These are phyloP conservation scores for Alternaria arbusti DNA, from an alignment of 2,329 filamentous ascomycete genomes.

Conservation along the genomic window DNA sequence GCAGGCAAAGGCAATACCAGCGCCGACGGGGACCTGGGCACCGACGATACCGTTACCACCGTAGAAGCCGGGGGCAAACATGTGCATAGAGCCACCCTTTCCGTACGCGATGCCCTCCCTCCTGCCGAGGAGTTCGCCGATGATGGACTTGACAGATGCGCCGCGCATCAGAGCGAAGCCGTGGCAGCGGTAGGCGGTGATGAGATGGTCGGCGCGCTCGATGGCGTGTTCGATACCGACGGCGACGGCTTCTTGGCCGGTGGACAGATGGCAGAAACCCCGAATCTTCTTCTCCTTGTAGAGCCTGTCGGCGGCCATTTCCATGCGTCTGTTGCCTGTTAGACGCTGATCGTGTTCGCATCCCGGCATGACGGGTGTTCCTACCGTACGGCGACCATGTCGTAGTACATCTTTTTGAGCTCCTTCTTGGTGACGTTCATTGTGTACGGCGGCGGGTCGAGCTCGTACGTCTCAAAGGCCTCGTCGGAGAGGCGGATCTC, in stretches of 20 bases:
- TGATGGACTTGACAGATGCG: conserved; percentile 61
- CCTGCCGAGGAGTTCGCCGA: conserved; percentile 67
- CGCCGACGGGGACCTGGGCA: conserved; percentile 96
- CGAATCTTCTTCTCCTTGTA: conserved; percentile 99
- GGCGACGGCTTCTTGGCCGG: conserved; percentile 95
- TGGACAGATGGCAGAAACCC: conserved; percentile 99
- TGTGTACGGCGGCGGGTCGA: conserved; percentile 94
- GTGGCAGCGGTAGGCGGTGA: conserved; percentile 99
- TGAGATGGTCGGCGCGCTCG: conserved; percentile 88
- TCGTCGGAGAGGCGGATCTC: conserved; percentile 92
- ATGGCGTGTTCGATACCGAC: conserved; percentile 97
- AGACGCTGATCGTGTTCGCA: conserved; percentile 9
- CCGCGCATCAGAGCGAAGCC: conserved; percentile 98
- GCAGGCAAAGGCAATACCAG: conserved; percentile 95
- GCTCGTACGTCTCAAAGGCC: conserved; percentile 99
- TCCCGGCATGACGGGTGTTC: conserved; percentile 34
- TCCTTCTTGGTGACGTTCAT: conserved; percentile 95
- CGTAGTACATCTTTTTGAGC: conserved; percentile 98
- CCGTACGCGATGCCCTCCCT: conserved; percentile 97
- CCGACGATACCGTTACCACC: conserved; percentile 99
- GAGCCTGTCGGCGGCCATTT: conserved; percentile 97
- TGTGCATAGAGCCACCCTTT: conserved; percentile 99
- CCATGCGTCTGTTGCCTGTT: conserved; percentile 78
- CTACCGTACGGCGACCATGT: conserved; percentile 95
- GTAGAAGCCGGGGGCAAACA: conserved; percentile 98